Base-by-base conservation (phyloP, 176 grass and related monocot species). In the barley (Hordeum vulgare) region DNA sequence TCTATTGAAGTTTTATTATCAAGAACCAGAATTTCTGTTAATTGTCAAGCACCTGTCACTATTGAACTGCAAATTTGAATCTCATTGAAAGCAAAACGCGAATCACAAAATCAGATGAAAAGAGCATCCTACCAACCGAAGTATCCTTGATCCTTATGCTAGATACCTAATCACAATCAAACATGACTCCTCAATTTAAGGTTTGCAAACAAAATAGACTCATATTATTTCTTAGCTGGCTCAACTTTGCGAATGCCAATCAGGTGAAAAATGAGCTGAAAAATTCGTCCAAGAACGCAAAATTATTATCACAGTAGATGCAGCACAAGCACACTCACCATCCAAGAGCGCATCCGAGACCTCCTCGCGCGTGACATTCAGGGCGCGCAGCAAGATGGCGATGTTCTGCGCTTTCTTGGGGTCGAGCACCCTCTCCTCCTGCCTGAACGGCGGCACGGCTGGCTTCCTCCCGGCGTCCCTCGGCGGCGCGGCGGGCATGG, bases 381-480 rank as follows among this genome's bases (percentile, higher is more conserved):
- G 84, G 21, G 96, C 96, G 25, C 96, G 94, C 18, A 99, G 66
- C 61, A 99, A 86, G 85, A 99, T 99, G 71, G 93, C 91, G 23
- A 99, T 99, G 73, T 99, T 99, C 82, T 99, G 96, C 12, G 96
- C 94, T 84, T 99, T 99, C 90, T 99, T 99, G 7, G 96, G 96
- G 76, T 99, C 96, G 26, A 99, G 85, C 60, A 99, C 96, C 90
- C 96, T 96, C 80, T 99, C 89, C 88, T 99, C 96, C 88, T 94
- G 96, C 84, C 84, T 86, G 82, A 84, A 90, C 8, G 72, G 72
- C 5, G 88, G 85, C 45, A 80, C 70, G 21, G 44, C 81, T 8
- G 86, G 26, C 83, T 85, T 94, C 85, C 86, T 90, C 40, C 88
- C 87, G 47, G 77, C 69, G 56, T 96, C 96, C 74, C 90, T 94